Percentiles rank a stretch among this genome's conserved stretches.
These are phyloP conservation scores for Rhododendron griersonianum DNA, from an alignment of 148 eudicot genomes.

Conservation along the genomic window DNA sequence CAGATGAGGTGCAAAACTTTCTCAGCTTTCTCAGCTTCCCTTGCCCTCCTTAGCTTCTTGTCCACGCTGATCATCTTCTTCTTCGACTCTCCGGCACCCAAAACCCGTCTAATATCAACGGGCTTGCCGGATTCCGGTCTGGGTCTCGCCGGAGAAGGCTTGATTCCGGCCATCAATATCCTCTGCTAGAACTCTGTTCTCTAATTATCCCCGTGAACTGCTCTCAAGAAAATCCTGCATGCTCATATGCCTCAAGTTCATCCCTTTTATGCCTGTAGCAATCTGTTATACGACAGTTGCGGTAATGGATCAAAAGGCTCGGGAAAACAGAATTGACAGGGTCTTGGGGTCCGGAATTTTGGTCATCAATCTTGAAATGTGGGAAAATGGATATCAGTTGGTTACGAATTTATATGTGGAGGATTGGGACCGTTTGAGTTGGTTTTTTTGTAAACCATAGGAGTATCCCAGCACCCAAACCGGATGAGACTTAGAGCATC, in stretches of 20 bases:
- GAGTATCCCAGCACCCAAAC: neutral
- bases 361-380: neutral
- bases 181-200: neutral
- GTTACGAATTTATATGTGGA: neutral
- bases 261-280: neutral
- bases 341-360: neutral
- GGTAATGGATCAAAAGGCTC: neutral
- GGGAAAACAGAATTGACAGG: neutral
- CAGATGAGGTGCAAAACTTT: conserved; percentile 19
- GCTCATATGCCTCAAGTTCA: neutral
- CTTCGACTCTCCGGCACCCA: neutral
- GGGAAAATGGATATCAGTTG: neutral
- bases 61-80: neutral
- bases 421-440: neutral
- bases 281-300: neutral
- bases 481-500: neutral
- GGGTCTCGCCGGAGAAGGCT: conserved; percentile 11
- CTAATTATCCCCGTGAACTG: neutral
- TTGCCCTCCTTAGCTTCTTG: conserved; percentile 9
- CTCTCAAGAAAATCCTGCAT: neutral
- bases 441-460: neutral
- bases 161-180: neutral
- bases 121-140: conserved; percentile 6
- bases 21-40: conserved; percentile 24
- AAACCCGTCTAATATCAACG: neutral